Evolutionary conservation across 202 grass and related monocot species (phyloP), one percentile per base, ranked within the genome.

Genomic region (Zizania palustris): DNA sequence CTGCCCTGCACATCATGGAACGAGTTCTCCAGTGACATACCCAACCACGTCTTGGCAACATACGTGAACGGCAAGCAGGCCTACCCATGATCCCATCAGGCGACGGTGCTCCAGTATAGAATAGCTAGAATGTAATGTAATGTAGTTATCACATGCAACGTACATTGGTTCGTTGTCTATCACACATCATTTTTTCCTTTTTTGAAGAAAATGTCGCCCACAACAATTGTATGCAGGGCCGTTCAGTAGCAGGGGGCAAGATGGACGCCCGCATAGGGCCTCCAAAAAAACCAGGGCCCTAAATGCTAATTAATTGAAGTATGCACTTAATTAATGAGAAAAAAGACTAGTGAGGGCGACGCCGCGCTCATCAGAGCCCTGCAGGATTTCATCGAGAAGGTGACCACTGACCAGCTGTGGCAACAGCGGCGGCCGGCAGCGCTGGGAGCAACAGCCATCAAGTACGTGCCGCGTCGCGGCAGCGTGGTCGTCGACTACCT

Each of bases 311-410:
- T 2, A 28, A 28, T 28, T 28, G 2, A 28, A 28, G 28, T 28
- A 28, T 28, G 28, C 2, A 28, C 28, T 28, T 28, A 28, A 28
- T 28, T 28, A 28, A 2, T 28, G 28, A 28, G 28, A 28, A 28
- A 28, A 28, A 28, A 28, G 28, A 28, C 28, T 28, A 28, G 81
- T 20, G 77, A 58, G 10, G 83, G 85, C 67, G 95, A 89, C 38
- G 76, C 61, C 5, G 1, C 76, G 46, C 73, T 86, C 68, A 95
- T 92, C 62, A 55, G 85, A 74, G 77, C 94, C 9, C 77, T 86
- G 9, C 95, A 91, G 10, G 85, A 73, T 74, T 98, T 92, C 82
- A 84, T 98, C 75, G 81, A 87, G 83, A 92, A 84, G 82, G 57
- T 95, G 15, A 95, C 28, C 28, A 28, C 28, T 28, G 28, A 28